A percentile compares a stretch with the other conserved stretches of the same genome.
Evolutionary conservation across 129 eudicot genomes (phyloP).

Genomic region (Calendula officinalis): DNA sequence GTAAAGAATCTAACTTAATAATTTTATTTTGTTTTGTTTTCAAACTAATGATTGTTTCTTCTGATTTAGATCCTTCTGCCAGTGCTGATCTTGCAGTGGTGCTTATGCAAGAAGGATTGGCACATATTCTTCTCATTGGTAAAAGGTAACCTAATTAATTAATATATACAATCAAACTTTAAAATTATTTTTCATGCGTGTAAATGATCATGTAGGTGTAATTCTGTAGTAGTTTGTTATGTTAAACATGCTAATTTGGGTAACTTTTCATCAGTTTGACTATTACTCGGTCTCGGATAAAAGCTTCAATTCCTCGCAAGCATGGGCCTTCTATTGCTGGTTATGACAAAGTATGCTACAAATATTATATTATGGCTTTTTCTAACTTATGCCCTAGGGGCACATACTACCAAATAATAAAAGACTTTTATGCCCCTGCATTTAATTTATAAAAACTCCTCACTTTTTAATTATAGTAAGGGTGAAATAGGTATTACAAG

Average conservation of each 20-base stretch:
- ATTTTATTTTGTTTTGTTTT: slow-evolving; percentile 12
- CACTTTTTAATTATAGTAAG: too few species aligned
- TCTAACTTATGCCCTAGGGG: too few species aligned
- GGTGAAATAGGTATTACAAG: too few species aligned
- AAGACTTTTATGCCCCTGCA: too few species aligned
- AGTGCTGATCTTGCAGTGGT: slow-evolving; percentile 96
- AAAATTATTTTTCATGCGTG: neutral
- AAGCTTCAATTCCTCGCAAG: slow-evolving; percentile 93
- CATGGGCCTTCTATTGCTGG: slow-evolving; percentile 99
- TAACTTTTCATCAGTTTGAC: slow-evolving; percentile 58
- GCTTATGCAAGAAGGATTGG: slow-evolving; percentile 97
- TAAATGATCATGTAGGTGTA: neutral
- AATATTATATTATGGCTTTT: too few species aligned
- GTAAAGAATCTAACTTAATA: neutral
- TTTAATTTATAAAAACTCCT: too few species aligned
- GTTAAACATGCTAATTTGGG: neutral
- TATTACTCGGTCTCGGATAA: slow-evolving; percentile 67
- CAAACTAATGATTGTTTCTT: slow-evolving; percentile 18
- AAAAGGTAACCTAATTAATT: slow-evolving; percentile 63
- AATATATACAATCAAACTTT: neutral
- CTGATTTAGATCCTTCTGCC: slow-evolving; percentile 75
- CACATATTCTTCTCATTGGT: slow-evolving; percentile 79
- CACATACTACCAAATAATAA: too few species aligned
- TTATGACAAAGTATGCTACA: slow-evolving; percentile 72
- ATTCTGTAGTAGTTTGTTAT: slow-evolving; percentile 1